Evolutionary conservation across 2,329 filamentous ascomycete genomes (phyloP), one percentile per base, ranked within the genome.

Genomic region (Scedosporium dehoogii): DNA sequence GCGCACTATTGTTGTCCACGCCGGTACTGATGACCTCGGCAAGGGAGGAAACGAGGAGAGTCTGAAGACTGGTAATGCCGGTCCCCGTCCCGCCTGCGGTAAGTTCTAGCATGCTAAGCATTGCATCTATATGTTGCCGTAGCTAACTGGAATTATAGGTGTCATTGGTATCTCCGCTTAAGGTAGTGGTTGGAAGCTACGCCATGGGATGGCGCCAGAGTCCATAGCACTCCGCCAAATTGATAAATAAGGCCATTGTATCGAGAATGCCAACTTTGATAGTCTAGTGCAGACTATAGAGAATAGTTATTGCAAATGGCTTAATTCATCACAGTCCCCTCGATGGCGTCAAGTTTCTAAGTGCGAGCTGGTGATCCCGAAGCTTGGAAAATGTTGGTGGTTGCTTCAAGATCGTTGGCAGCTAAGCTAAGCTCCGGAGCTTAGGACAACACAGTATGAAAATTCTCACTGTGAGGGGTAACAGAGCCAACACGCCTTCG

Each of bases 41-140:
- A 90, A 90, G 84, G 92, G 92, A 72, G 90, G 80, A 70, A 87
- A 90, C 80, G 91, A 93, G 80, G 92, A 97, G 83, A 96, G 91
- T 73, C 91, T 96, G 83, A 97, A 96, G 88, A 99, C 94, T 68
- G 94, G 94, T 69, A 99, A 97, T 76, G 94, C 94, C 74, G 94
- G 94, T 72, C 77, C 81, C 70, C 91, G 94, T 74, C 94, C 94
- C 74, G 94, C 94, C 75, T 99, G 94, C 80, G 94, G 94, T 90
- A 84, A 74, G 85, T 77, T 14, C 5, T 21, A n/a, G 21, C 3
- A 48, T n/a, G 6, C 48, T 10, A 38, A 18, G 6, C 16, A 48
- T 12, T 18, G 10, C 18, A 41, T 38, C 6, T 44, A 33, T 14
- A 38, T 48, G 7, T 4, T 5, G n/a, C 55, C 18, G 57, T 64